Evolutionary conservation across 2,329 filamentous ascomycete species (phyloP), one percentile per base, ranked within the genome.

Genomic region (Fusarium sp.): DNA sequence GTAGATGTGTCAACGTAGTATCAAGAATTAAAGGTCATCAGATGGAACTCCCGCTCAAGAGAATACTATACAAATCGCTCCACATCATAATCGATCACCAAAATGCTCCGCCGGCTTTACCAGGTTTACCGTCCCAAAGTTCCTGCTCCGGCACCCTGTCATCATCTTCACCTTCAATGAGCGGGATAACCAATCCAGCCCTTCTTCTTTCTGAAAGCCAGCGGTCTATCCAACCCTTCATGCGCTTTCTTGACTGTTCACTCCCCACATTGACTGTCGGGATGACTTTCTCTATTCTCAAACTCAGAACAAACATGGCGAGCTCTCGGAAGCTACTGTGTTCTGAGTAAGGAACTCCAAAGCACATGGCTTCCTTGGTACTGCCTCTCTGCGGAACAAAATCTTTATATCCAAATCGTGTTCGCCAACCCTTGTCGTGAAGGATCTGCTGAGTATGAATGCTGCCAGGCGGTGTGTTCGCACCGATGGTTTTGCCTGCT

Each of bases 311-410:
- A 79, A 99, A 99, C 88, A 98, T 92, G 1, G 94, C 95, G 79
- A 99, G 82, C 85, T 99, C 96, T 44, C 95, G 88, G 79, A 99
- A 99, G 70, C 93, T 97, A 81, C 93, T 96, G 81, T 99, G 96
- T 83, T 99, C 96, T 57, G 92, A 95, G 80, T 99, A 99, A 5
- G 96, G 96, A 5, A 98, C 96, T 2, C 94, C 95, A 75, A 97
- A 97, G 80, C 95, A 98, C 80, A 92, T 92, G 41, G 93, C 93
- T 75, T 95, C 91, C 53, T 88, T 88, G 7, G 93, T 95, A 82
- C 93, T 95, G 7, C 96, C 96, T 8, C 94, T 88, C 82, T 97
- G 94, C 0, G 94, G 92, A 1, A 90, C 86, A 44, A 99, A 87
- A 66, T 98, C 93, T 13, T 86, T 84, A 76, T 90, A 89, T 2